Percentiles rank a stretch among this genome's conserved stretches.
Evolutionary conservation across 306 rosid species (phyloP).

Genomic region (Quercus variabilis): DNA sequence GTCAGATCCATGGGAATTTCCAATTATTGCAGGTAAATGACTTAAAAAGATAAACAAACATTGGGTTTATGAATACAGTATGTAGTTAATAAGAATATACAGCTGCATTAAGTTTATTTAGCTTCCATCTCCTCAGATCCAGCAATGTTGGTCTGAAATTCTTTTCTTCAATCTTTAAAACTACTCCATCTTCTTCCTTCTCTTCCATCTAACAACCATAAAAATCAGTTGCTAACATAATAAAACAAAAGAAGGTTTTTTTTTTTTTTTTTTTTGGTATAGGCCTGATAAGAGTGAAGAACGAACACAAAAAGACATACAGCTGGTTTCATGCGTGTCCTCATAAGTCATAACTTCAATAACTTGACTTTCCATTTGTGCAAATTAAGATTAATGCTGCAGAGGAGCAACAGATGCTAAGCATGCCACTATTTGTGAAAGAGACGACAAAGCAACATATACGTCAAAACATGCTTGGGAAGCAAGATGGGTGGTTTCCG

Average conservation of each 20-base stretch:
- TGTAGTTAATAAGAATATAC: background rate
- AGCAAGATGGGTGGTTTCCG: too few relatives aligned
- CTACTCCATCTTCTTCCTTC: conserved; percentile 39
- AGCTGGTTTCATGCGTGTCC: conserved; percentile 51
- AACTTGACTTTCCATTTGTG: conserved; percentile 33
- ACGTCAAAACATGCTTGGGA: too few relatives aligned
- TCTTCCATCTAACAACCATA: conserved; percentile 31
- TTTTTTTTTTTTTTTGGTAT: background rate
- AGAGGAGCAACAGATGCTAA: background rate
- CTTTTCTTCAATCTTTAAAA: conserved; percentile 32
- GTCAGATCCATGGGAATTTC: background rate
- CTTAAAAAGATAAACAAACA: background rate
- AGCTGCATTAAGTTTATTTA: background rate
- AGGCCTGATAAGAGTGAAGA: conserved; percentile 6
- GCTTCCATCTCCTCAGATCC: conserved; percentile 71
- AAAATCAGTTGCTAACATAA: background rate
- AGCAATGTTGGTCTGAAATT: conserved; percentile 24
- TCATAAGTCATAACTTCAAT: conserved; percentile 19
- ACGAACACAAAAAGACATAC: conserved; percentile 8
- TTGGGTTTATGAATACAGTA: background rate
- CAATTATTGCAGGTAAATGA: too few relatives aligned
- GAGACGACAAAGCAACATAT: background rate
- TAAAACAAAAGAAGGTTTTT: background rate
- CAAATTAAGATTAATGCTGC: conserved; percentile 21
- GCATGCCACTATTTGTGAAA: background rate